Evolutionary conservation across 106 monocot species (phyloP).

Genomic region (Dendrobium nobile): DNA sequence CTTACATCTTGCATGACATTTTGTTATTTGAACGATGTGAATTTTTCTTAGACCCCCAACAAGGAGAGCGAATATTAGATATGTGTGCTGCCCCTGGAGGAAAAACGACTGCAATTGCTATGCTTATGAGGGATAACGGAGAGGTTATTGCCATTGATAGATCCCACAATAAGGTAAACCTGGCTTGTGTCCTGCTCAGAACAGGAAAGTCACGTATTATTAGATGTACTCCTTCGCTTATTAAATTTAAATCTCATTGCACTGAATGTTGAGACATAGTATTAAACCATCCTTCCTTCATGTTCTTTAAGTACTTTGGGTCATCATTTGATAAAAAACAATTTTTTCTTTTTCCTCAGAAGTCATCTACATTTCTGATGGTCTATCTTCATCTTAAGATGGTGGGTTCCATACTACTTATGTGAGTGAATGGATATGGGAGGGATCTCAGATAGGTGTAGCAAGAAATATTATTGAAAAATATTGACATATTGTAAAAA

Average conservation of each 20-base stretch:
- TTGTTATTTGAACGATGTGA: background rate
- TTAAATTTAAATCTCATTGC: background rate
- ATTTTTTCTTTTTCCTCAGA: background rate
- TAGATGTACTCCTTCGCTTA: background rate
- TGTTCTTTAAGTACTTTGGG: background rate
- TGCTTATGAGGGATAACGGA: slow-evolving; percentile 88
- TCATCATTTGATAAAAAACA: background rate
- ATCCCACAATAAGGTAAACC: slow-evolving; percentile 91
- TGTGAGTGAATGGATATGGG: background rate
- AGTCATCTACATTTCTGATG: background rate
- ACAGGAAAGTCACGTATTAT: background rate
- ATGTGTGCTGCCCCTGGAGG: slow-evolving; percentile 99
- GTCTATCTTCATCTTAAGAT: background rate
- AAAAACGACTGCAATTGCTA: slow-evolving; percentile 98
- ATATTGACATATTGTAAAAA: background rate
- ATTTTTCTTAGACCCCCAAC: slow-evolving; percentile 64
- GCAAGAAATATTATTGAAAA: background rate
- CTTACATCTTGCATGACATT: background rate
- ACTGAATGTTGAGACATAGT: background rate
- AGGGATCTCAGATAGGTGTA: background rate
- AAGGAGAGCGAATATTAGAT: slow-evolving; percentile 88
- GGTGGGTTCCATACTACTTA: background rate
- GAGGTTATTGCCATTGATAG: slow-evolving; percentile 85
- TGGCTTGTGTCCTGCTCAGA: background rate
- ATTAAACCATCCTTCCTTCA: background rate